phyloP scores from a whole-genome alignment of 495 filamentous ascomycete genomes.

The Astrocystis sublimbata region DNA sequence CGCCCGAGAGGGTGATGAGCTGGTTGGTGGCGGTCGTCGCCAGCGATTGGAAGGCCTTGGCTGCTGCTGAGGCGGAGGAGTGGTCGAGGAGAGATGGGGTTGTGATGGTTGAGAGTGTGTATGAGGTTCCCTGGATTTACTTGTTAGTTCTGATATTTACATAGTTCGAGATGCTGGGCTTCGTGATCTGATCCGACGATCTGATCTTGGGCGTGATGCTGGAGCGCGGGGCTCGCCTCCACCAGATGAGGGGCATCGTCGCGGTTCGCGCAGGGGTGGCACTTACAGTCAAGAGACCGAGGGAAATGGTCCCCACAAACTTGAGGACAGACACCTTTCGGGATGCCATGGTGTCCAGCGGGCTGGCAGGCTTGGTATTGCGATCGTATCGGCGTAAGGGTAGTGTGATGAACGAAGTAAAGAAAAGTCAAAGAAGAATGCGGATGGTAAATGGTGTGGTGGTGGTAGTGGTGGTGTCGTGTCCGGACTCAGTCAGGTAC shows the following conservation, averaged over 20 bases:
- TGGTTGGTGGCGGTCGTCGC: conserved; percentile 59
- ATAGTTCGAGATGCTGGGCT: conserved; percentile 4
- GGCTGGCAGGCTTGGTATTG: not conserved
- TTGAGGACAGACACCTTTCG: conserved; percentile 72
- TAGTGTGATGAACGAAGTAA: not conserved
- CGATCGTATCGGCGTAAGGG: not conserved
- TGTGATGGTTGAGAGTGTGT: conserved; percentile 70
- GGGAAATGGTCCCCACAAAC: conserved; percentile 84
- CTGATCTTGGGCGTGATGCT: not conserved
- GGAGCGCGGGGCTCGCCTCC: conserved; percentile 18
- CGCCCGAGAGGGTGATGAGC: conserved; percentile 57
- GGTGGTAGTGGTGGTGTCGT: not conserved
- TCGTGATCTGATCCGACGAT: too few species aligned
- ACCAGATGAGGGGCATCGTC: conserved; percentile 23
- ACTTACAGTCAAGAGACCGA: conserved; percentile 83
- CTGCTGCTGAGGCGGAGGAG: conserved; percentile 66
- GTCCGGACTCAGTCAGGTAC: not conserved
- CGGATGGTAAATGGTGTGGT: too few species aligned
- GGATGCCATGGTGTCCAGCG: conserved; percentile 58
- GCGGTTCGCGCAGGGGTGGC: conserved; percentile 15
- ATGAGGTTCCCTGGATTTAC: conserved; percentile 72
- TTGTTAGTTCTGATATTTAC: not conserved
- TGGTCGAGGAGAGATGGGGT: conserved; percentile 77
- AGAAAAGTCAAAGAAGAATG: not conserved
- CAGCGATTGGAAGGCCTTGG: conserved; percentile 64